Evolutionary conservation across 2,329 filamentous ascomycete species (phyloP).

Genomic region (Apiospora aurea): DNA sequence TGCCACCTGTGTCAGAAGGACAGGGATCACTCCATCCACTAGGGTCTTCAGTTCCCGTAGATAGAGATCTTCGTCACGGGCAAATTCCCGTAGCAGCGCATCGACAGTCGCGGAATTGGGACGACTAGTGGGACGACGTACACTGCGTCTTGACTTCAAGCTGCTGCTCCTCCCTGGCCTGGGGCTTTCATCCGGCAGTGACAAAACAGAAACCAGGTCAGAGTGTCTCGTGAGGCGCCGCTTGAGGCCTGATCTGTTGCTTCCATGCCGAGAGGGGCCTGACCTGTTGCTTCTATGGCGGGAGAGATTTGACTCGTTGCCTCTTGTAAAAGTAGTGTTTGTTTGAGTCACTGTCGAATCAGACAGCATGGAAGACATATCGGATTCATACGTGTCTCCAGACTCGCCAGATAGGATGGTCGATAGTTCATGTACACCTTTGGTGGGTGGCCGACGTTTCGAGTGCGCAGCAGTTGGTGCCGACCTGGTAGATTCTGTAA

Average conservation of each 20-base stretch:
- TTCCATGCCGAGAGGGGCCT: conserved; percentile 53
- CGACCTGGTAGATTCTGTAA: conserved; percentile 38
- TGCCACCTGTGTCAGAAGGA: conserved; percentile 84
- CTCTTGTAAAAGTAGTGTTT: conserved; percentile 54
- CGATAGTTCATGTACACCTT: conserved; percentile 61
- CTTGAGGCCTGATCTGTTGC: conserved; percentile 64
- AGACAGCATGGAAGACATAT: conserved; percentile 57
- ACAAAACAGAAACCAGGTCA: conserved; percentile 92
- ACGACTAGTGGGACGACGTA: conserved; percentile 74
- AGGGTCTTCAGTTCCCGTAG: conserved; percentile 89
- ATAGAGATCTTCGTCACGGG: conserved; percentile 86
- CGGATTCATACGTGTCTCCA: conserved; percentile 54
- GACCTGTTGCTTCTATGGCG: conserved; percentile 52
- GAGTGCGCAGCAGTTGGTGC: conserved; percentile 30
- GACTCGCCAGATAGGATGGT: conserved; percentile 63
- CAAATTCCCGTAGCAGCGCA: conserved; percentile 81
- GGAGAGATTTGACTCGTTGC: conserved; percentile 51
- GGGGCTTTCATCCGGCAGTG: conserved; percentile 66
- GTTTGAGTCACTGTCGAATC: conserved; percentile 62
- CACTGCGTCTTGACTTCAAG: conserved; percentile 78
- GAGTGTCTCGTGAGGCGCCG: conserved; percentile 88
- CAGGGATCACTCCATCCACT: conserved; percentile 93
- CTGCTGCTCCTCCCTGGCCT: conserved; percentile 69
- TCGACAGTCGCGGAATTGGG: conserved; percentile 72
- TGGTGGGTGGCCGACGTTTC: conserved; percentile 56